Evolutionary conservation across 1,139 yeast genomes (phyloP), one percentile per base, ranked within the genome.

Genomic region (Meyerozyma athensensis): DNA sequence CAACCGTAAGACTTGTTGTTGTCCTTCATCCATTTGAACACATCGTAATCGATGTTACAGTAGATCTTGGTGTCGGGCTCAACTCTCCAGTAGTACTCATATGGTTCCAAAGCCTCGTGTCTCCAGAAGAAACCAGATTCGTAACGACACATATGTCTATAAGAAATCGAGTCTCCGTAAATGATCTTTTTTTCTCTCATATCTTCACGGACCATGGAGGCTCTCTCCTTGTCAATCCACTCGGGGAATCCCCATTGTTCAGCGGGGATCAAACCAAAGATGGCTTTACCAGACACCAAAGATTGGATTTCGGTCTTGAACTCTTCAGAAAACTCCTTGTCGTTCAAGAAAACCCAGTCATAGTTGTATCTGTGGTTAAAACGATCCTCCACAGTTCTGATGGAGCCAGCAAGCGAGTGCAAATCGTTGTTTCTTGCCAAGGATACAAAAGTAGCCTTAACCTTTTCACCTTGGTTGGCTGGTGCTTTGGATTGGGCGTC

Each of bases 1-100:
- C 85, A 87, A 12, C 89, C 84, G 55, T 87, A 87, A 43, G 69
- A 74, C 64, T 82, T 81, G 43, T 76, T 68, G 57, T 85, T 81
- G 42, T 79, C 86, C 44, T 77, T 75, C 94, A 87, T 81, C 61
- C 74, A 83, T 60, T 79, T 79, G 72, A 87, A 87, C 30, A 86
- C 72, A 60, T 87, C 96, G 55, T 86, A 83, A 53, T 82, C 80
- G 48, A 87, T 69, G 57, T 86, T 92, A 68, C 96, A 87, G 58
- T 65, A 82, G 41, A 86, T 70, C 52, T 75, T 71, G 55, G 86
- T 77, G 53, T 82, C 90, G 22, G 96, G 96, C 62, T 89, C 97
- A 41, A 89, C 96, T 62, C 97, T 80, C 96, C 97, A 89, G 68
- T 86, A 89, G 66, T 80, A 87, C 47, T 82, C 86, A 59, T 81